Evolutionary conservation across 2,329 filamentous ascomycete genomes (phyloP), one percentile per base, ranked within the genome.

Genomic region (Malbranchea zuffiana): DNA sequence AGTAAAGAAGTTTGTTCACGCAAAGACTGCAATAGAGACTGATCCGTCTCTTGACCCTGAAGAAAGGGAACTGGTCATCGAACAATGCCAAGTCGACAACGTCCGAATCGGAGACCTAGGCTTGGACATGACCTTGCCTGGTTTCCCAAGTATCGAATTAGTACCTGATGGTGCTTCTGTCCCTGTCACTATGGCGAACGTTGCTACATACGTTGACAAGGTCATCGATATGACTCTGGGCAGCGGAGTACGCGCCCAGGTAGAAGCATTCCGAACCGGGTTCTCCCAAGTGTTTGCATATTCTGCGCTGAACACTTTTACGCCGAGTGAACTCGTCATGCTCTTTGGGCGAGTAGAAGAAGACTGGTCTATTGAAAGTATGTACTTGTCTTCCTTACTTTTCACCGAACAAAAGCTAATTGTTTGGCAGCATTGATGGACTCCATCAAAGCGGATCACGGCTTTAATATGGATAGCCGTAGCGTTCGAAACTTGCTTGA

Each of bases 281-380:
- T 98, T 98, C 58, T 92, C 87, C 0, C 82, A 92, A 48, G 92
- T 98, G 0, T 98, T 98, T 67, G 85, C 88, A 0, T 98, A 94
- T 61, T 81, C 84, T 3, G 85, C 92, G 5, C 65, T 98, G 32
- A 84, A 80, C 47, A 85, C 90, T 0, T 98, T 98, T 54, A 98
- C 90, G 0, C 87, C 92, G 0, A 85, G 85, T 50, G 92, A 98
- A 59, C 70, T 98, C 19, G 88, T 95, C 26, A 88, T 87, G 67
- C 71, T 98, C 17, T 98, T 96, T 63, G 90, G 90, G 12, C 77
- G 81, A 40, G 78, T 85, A 3, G 83, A 96, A 5, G 90, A 98
- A 56, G 90, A 98, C 57, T 98, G 90, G 90, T 85, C 84, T 15
- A 78, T 98, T 47, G 88, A 96, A 57, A 98, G 84, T 90, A 74